Conservation (phyloP, 495 filamentous ascomycete genomes). For the Penicillium odoratum region DNA sequence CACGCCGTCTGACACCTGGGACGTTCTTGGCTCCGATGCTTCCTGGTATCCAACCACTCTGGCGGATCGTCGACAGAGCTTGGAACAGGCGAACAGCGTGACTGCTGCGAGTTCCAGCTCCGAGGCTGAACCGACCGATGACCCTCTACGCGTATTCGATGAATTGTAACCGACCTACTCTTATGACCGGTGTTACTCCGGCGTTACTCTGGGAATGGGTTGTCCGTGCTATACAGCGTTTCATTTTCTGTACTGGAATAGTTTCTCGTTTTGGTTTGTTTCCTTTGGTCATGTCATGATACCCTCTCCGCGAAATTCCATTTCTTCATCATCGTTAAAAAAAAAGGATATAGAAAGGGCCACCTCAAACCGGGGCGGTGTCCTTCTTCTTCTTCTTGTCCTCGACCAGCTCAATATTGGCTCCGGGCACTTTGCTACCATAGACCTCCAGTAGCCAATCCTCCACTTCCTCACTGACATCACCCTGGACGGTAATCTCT, state of each 20-base stretch:
- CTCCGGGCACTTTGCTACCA: constrained; percentile 76
- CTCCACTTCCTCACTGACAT: constrained; percentile 90
- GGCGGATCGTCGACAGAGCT: constrained; percentile 22
- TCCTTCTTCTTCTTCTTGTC: constrained; percentile 79
- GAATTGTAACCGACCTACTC: constrained; percentile 28
- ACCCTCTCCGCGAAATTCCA: constrained; percentile 18
- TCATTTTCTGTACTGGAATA: neutral
- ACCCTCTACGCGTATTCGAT: constrained; percentile 36
- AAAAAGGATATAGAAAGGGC: neutral
- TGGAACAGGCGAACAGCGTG: constrained; percentile 2
- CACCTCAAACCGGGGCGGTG: constrained; percentile 5
- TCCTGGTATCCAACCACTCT: constrained; percentile 25
- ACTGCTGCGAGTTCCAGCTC: constrained; percentile 5
- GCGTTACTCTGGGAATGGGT: neutral
- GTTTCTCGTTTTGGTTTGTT: constrained; percentile 10
- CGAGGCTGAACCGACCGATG: constrained; percentile 17
- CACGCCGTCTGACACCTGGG: constrained; percentile 13
- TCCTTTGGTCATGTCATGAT: constrained; percentile 29
- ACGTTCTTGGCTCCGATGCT: constrained; percentile 2
- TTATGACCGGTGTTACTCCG: neutral
- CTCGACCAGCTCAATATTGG: constrained; percentile 91
- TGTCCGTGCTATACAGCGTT: neutral
- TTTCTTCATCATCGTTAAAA: constrained; percentile 7
- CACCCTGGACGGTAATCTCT: constrained; percentile 97
- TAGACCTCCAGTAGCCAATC: constrained; percentile 89